Percentiles rank a stretch among this genome's conserved stretches.
Conservation (phyloP, 1,284 basidiomycete genomes). For the Ceratobasidium sp. region DNA sequence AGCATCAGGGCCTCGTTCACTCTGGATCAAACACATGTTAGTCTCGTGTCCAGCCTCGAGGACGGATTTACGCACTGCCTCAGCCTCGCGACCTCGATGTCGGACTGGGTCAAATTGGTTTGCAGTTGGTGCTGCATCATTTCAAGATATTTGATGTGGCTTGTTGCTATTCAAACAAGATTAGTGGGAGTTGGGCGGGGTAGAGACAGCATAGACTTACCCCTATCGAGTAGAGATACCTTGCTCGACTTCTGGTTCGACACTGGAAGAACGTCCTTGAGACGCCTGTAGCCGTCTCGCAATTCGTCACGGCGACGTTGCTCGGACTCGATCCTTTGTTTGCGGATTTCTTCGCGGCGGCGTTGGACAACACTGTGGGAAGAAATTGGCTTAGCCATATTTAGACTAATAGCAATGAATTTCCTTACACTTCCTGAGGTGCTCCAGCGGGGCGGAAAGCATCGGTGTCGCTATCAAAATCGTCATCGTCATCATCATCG, state of each 20-base stretch:
- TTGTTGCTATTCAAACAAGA: slow-evolving; percentile 60
- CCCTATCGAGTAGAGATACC: slow-evolving; percentile 83
- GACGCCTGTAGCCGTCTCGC: slow-evolving; percentile 81
- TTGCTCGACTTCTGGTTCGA: slow-evolving; percentile 90
- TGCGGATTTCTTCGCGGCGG: slow-evolving; percentile 82
- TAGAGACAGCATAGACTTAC: slow-evolving; percentile 56
- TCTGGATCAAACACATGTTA: slow-evolving; percentile 48
- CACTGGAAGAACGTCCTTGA: slow-evolving; percentile 83
- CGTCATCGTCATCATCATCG: slow-evolving; percentile 39
- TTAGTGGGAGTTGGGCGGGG: slow-evolving; percentile 38
- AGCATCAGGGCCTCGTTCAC: slow-evolving; percentile 87
- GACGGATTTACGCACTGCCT: slow-evolving; percentile 56
- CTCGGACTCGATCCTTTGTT: slow-evolving; percentile 85
- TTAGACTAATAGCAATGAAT: slow-evolving; percentile 2
- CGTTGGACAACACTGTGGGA: slow-evolving; percentile 41
- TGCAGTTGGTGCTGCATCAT: slow-evolving; percentile 74
- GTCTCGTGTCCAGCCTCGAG: slow-evolving; percentile 17
- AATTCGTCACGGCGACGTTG: slow-evolving; percentile 87
- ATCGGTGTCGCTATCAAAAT: slow-evolving; percentile 42
- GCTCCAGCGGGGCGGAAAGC: slow-evolving; percentile 25
- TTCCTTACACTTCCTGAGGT: slow-evolving; percentile 40
- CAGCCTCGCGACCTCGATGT: slow-evolving; percentile 76
- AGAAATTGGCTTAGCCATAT: slow-evolving; percentile 11
- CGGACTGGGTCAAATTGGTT: slow-evolving; percentile 73
- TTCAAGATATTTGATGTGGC: slow-evolving; percentile 81